Evolutionary conservation across 345 rosid genomes (phyloP).

Genomic region (Heritiera littoralis): DNA sequence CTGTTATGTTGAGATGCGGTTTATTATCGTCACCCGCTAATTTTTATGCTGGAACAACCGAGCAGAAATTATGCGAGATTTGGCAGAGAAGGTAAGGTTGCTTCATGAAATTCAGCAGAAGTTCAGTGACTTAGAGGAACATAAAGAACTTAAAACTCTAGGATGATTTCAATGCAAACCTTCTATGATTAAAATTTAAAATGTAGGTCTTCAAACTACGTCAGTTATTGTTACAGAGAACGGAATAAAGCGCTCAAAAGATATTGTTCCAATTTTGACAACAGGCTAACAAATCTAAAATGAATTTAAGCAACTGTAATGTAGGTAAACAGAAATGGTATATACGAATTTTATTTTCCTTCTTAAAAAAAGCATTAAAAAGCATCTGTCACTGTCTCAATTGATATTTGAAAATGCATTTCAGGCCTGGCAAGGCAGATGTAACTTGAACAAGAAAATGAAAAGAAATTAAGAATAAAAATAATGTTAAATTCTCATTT

Average conservation of each 20-base stretch:
- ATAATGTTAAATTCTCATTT: not conserved
- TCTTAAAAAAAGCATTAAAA: not conserved
- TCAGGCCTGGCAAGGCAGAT: not conserved
- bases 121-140: conserved; percentile 63
- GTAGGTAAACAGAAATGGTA: not conserved
- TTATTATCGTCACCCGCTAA: not conserved
- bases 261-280: not conserved
- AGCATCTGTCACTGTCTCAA: conserved; percentile 1
- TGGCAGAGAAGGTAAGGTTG: conserved; percentile 77
- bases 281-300: not conserved
- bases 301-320: not conserved
- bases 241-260: not conserved
- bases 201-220: not conserved
- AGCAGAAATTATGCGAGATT: conserved; percentile 70
- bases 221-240: not conserved
- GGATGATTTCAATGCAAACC: not conserved
- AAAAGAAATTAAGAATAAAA: not conserved
- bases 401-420: no score
- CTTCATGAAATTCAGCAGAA: conserved; percentile 70
- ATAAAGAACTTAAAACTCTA: not conserved
- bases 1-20: not conserved
- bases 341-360: not conserved
- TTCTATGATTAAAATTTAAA: not conserved
- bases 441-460: not conserved
- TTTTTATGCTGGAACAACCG: conserved; percentile 62